A percentile compares a stretch with the other conserved stretches of the same genome.
Conservation (phyloP, 257 asterid genomes). For the Solanum sejunctum region DNA sequence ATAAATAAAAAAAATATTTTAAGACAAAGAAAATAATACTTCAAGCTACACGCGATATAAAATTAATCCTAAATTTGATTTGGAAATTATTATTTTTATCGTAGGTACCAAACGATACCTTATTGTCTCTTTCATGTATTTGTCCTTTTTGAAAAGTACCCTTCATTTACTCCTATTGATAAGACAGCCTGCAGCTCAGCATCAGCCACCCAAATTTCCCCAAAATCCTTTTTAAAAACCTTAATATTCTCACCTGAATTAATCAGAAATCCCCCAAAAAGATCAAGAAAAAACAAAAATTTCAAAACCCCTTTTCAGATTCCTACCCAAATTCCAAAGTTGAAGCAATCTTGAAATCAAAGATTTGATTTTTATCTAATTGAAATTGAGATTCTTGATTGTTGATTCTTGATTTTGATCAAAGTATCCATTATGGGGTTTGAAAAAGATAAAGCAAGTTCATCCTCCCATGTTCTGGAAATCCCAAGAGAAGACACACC, state of each 20-base stretch:
- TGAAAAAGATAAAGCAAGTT: neutral
- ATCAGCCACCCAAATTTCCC: neutral
- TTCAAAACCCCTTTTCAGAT: neutral
- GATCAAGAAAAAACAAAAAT: too few species aligned
- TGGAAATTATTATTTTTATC: neutral
- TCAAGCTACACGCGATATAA: too few species aligned
- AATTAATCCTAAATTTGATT: neutral
- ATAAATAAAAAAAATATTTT: too few species aligned
- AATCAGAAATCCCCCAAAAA: neutral
- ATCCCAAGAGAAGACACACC: slow-evolving; percentile 1
- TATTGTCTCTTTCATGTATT: neutral
- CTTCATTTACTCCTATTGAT: neutral
- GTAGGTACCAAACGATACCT: neutral
- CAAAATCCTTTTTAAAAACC: neutral
- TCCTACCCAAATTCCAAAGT: neutral
- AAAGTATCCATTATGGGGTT: neutral
- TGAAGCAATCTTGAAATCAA: neutral
- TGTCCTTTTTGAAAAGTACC: neutral
- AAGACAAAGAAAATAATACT: too few species aligned
- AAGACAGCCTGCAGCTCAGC: neutral
- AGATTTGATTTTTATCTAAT: neutral
- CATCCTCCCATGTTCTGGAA: neutral
- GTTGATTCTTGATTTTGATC: neutral
- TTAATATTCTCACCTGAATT: neutral
- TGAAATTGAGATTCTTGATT: neutral